These are phyloP conservation scores for Amphichorda felina DNA, from an alignment of 2,329 filamentous ascomycete genomes.

Conservation along the genomic window DNA sequence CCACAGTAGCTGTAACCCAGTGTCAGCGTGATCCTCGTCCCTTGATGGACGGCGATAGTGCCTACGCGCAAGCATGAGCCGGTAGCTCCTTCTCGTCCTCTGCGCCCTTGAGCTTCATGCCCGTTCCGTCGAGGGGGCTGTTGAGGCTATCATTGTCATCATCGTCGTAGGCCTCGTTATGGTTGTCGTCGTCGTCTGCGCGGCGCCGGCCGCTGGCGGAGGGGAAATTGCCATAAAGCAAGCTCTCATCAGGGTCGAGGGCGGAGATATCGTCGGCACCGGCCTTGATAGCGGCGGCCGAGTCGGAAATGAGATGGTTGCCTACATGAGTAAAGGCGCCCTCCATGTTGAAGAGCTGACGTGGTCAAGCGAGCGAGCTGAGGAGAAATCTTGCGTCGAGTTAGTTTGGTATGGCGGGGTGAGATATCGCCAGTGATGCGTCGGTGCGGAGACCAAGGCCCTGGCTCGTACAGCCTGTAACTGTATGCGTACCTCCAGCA, in stretches of 20 bases:
- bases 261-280: constrained; percentile 63
- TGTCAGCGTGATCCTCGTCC: too few relatives aligned
- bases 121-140: constrained; percentile 57
- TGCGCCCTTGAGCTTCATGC: constrained; percentile 38
- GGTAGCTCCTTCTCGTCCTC: constrained; percentile 89
- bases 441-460: too few relatives aligned
- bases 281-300: constrained; percentile 77
- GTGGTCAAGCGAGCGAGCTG: background rate
- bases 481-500: background rate
- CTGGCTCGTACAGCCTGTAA: too few relatives aligned
- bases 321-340: constrained; percentile 80
- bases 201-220: constrained; percentile 51
- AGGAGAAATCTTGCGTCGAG: background rate
- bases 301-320: constrained; percentile 78
- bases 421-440: constrained; percentile 9
- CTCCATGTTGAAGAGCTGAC: constrained; percentile 51
- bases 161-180: constrained; percentile 71
- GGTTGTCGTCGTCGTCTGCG: constrained; percentile 82
- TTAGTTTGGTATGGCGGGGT: background rate
- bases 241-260: constrained; percentile 67
- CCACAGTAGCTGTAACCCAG: constrained; percentile 66
- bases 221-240: constrained; percentile 61
- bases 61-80: constrained; percentile 89
- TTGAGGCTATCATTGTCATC: constrained; percentile 56
- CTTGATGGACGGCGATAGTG: too few relatives aligned